A percentile compares a stretch with the other conserved stretches of the same genome.
Conservation (phyloP, 495 filamentous ascomycete genomes). For the Podospora australis region DNA sequence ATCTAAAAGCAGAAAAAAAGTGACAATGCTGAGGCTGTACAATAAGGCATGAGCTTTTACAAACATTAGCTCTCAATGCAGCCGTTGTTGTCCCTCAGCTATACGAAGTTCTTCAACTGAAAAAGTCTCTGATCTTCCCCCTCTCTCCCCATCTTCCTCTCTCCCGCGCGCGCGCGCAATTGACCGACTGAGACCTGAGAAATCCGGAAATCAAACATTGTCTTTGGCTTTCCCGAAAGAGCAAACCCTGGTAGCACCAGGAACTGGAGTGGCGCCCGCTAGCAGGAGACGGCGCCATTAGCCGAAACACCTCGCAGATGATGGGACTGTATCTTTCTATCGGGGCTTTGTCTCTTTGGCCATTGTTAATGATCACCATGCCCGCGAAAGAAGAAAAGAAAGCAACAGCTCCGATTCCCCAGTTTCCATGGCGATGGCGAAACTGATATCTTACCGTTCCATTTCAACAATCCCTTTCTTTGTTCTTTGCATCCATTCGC, state of each 20-base stretch:
- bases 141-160: neutral
- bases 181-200: no score
- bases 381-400: neutral
- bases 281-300: slow-evolving; percentile 3
- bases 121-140: no score
- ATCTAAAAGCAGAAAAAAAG: no score
- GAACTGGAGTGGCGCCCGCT: slow-evolving; percentile 5
- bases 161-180: neutral
- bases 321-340: slow-evolving; percentile 4
- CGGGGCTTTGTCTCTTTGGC: neutral
- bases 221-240: slow-evolving; percentile 3
- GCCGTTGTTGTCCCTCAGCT: no score
- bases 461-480: neutral
- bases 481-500: slow-evolving; percentile 3
- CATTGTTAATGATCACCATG: neutral
- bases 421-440: no score
- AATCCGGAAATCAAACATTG: neutral
- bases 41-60: no score
- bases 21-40: no score
- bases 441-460: slow-evolving; percentile 1
- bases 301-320: slow-evolving; percentile 8
- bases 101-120: no score
- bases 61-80: no score
- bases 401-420: neutral
- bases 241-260: slow-evolving; percentile 6